A percentile compares a stretch with the other conserved stretches of the same genome.
These are phyloP conservation scores for Penicillium sp. DNA, from an alignment of 2,329 filamentous ascomycete species.

Conservation along the genomic window DNA sequence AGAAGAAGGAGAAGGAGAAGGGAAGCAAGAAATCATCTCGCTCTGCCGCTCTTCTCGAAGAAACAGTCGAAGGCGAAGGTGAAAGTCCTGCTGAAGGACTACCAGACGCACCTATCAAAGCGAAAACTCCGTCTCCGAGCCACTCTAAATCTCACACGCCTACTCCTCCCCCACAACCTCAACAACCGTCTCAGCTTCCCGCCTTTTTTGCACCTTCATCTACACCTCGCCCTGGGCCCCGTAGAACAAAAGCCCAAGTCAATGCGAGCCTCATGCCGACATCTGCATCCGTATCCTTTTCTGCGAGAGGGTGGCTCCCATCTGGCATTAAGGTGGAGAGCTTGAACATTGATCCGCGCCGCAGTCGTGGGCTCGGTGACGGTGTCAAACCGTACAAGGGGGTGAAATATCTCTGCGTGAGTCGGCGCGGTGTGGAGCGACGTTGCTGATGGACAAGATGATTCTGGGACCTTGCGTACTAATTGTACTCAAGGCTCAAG, in stretches of 20 bases:
- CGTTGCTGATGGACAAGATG: constrained; percentile 27
- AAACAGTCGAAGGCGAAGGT: constrained; percentile 14
- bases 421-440: constrained; percentile 50
- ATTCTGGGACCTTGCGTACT: neutral
- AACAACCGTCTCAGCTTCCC: constrained; percentile 20
- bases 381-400: constrained; percentile 94
- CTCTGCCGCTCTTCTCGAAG: constrained; percentile 15
- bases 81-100: constrained; percentile 10
- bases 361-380: constrained; percentile 78
- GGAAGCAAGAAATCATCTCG: constrained; percentile 32
- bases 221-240: constrained; percentile 21
- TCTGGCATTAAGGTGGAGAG: constrained; percentile 61
- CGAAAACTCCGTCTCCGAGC: constrained; percentile 16
- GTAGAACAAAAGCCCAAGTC: constrained; percentile 49
- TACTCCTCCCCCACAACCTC: constrained; percentile 13
- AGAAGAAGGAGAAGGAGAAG: constrained; percentile 38
- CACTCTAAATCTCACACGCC: constrained; percentile 22
- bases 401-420: constrained; percentile 88
- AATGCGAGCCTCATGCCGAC: constrained; percentile 76
- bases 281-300: constrained; percentile 64
- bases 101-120: constrained; percentile 14
- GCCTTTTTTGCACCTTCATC: constrained; percentile 20
- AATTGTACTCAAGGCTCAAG: neutral
- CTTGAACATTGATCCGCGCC: constrained; percentile 62
- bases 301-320: constrained; percentile 59